Evolutionary conservation across 1,284 basidiomycete species (phyloP).

Genomic region (Ustilago bromivora): DNA sequence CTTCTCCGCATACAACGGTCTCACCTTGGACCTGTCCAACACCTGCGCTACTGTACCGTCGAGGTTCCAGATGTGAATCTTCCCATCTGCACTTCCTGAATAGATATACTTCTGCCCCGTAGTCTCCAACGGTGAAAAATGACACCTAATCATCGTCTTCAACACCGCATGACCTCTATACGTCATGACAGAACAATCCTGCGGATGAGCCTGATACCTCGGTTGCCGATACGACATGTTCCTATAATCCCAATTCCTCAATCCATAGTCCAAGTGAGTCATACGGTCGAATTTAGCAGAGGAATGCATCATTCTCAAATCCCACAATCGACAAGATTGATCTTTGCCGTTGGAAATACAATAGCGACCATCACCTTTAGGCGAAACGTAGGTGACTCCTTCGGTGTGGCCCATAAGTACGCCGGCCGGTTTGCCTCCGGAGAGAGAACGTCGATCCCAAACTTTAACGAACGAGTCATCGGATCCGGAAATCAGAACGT

Average conservation of each 20-base stretch:
- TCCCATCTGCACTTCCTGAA: constrained; percentile 85
- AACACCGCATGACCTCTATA: constrained; percentile 90
- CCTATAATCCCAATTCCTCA: constrained; percentile 83
- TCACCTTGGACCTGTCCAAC: constrained; percentile 81
- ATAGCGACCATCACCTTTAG: constrained; percentile 86
- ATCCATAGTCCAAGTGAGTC: constrained; percentile 75
- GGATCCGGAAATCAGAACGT: constrained; percentile 91
- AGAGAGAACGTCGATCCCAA: constrained; percentile 91
- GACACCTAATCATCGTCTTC: constrained; percentile 91
- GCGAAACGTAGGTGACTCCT: constrained; percentile 69
- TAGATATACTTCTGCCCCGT: constrained; percentile 95
- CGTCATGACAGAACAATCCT: constrained; percentile 94
- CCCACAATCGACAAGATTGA: constrained; percentile 91
- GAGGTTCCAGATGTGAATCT: constrained; percentile 84
- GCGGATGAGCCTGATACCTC: constrained; percentile 75
- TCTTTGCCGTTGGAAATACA: constrained; percentile 98
- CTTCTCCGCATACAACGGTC: constrained; percentile 75
- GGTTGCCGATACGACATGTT: constrained; percentile 73
- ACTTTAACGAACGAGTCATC: constrained; percentile 95
- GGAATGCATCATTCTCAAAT: constrained; percentile 89
- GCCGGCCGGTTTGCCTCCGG: constrained; percentile 83
- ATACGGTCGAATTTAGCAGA: constrained; percentile 77
- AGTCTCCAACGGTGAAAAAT: constrained; percentile 91
- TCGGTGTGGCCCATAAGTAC: constrained; percentile 94
- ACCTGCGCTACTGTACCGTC: constrained; percentile 87